Percentiles rank a stretch among this genome's conserved stretches.
Evolutionary conservation across 495 filamentous ascomycete species (phyloP).

Genomic region (Hypoxylon subgilvum): DNA sequence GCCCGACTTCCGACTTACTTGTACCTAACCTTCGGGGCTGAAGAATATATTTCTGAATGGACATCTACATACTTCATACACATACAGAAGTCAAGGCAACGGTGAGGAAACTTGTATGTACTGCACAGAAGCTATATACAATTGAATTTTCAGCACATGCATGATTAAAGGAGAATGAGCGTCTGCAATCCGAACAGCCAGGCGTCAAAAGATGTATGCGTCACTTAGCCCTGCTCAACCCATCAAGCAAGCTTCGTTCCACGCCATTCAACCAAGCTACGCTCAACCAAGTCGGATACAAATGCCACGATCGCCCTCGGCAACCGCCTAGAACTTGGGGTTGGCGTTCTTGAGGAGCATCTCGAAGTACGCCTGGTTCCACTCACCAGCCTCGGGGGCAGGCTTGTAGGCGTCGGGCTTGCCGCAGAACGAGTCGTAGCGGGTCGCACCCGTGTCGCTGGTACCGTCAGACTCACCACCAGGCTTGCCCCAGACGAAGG

Average conservation of each 20-base stretch:
- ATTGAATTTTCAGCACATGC: constrained; percentile 33
- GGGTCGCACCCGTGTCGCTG: constrained; percentile 61
- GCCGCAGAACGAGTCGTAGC: constrained; percentile 78
- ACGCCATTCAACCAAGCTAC: constrained; percentile 11
- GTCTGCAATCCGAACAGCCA: constrained; percentile 25
- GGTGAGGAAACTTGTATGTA: constrained; percentile 26
- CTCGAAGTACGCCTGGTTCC: constrained; percentile 83
- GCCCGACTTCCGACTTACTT: no score
- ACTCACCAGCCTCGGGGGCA: constrained; percentile 77
- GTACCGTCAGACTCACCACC: constrained; percentile 85
- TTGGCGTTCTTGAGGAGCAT: constrained; percentile 71
- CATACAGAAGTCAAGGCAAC: no score
- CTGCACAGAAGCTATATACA: constrained; percentile 43
- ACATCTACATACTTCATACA: no score
- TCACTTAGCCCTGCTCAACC: constrained; percentile 17
- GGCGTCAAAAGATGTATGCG: not conserved
- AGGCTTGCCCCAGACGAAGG: constrained; percentile 86
- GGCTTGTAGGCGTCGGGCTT: constrained; percentile 65
- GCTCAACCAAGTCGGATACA: constrained; percentile 19
- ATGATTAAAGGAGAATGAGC: constrained; percentile 15
- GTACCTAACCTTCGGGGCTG: no score
- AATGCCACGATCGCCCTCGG: constrained; percentile 2
- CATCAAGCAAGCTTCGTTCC: constrained; percentile 10
- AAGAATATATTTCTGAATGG: no score
- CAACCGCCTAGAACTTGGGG: constrained; percentile 53